Evolutionary conservation across 2,329 filamentous ascomycete species (phyloP).

Genomic region (Fusarium verrucosum): DNA sequence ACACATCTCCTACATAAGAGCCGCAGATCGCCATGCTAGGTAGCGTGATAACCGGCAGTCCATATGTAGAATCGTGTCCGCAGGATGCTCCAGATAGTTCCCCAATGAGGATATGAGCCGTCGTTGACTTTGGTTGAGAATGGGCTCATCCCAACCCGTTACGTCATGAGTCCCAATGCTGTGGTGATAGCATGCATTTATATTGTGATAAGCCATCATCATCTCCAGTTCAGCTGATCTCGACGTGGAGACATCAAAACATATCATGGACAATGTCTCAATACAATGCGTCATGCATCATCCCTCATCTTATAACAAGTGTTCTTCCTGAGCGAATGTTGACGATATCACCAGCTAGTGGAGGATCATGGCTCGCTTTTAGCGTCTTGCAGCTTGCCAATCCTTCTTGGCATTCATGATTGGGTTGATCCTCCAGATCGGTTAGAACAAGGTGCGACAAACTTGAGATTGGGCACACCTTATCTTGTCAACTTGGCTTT

Average conservation of each 20-base stretch:
- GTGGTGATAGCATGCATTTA: not conserved
- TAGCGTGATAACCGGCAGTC: conserved; percentile 14
- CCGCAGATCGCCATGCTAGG: conserved; percentile 26
- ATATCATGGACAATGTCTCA: conserved; percentile 20
- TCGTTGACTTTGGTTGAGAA: conserved; percentile 6
- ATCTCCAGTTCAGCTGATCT: conserved; percentile 12
- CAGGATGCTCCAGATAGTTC: conserved; percentile 19
- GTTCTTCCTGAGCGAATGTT: not conserved
- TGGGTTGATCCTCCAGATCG: conserved; percentile 26
- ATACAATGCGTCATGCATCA: conserved; percentile 31
- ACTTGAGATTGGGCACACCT: conserved; percentile 20
- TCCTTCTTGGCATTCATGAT: conserved; percentile 21
- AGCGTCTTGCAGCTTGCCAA: not conserved
- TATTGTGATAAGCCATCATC: not conserved
- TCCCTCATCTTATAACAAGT: conserved; percentile 4
- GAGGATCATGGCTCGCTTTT: not conserved
- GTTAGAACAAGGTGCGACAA: conserved; percentile 31
- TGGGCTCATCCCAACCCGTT: conserved; percentile 18
- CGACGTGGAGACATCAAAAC: conserved; percentile 6
- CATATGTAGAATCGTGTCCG: conserved; percentile 10
- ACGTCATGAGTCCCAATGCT: conserved; percentile 32
- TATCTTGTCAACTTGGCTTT: conserved; percentile 17
- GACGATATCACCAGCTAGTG: conserved; percentile 9
- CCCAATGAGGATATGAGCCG: conserved; percentile 28
- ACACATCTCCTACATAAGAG: conserved; percentile 28